Conservation (phyloP, 176 grass and related monocot genomes). For the Avena eriantha region DNA sequence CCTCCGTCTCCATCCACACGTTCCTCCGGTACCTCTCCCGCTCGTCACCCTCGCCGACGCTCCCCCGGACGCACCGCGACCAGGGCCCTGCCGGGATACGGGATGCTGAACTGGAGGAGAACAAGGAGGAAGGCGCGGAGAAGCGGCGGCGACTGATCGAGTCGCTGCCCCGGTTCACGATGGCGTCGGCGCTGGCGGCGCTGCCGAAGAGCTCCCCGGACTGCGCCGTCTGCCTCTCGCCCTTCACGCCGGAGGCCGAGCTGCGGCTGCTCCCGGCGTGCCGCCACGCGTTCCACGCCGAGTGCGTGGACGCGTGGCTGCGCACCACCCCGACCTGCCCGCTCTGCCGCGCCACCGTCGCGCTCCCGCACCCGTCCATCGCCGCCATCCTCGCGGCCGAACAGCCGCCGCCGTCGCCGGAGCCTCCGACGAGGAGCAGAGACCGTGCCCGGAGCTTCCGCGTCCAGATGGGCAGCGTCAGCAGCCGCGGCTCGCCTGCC, state of each 20-base stretch:
- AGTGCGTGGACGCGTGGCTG: conserved; percentile 91
- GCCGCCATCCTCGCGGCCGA: conserved; percentile 52
- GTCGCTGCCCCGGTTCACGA: conserved; percentile 83
- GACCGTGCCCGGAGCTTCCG: conserved; percentile 57
- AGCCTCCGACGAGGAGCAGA: conserved; percentile 6
- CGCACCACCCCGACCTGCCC: conserved; percentile 83
- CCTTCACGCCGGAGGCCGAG: conserved; percentile 74
- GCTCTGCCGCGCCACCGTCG: conserved; percentile 81
- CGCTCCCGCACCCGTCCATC: conserved; percentile 56
- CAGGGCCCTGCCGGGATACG: neutral
- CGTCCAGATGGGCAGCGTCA: conserved; percentile 89
- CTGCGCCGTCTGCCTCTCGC: conserved; percentile 90
- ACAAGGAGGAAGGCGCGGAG: conserved; percentile 27
- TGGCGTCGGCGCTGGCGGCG: conserved; percentile 38
- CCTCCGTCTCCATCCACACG: conserved; percentile 72
- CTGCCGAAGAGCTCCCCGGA: conserved; percentile 81
- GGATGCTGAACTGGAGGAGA: neutral
- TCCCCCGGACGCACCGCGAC: conserved; percentile 1
- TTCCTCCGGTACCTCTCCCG: conserved; percentile 67
- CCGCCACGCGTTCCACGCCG: conserved; percentile 89
- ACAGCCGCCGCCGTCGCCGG: neutral
- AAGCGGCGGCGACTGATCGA: conserved; percentile 65
- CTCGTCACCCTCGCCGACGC: neutral
- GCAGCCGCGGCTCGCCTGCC: conserved; percentile 49
- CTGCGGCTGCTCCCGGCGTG: conserved; percentile 88